These are phyloP conservation scores for Ascochyta pisi DNA, from an alignment of 2,329 filamentous ascomycete genomes.

Conservation along the genomic window DNA sequence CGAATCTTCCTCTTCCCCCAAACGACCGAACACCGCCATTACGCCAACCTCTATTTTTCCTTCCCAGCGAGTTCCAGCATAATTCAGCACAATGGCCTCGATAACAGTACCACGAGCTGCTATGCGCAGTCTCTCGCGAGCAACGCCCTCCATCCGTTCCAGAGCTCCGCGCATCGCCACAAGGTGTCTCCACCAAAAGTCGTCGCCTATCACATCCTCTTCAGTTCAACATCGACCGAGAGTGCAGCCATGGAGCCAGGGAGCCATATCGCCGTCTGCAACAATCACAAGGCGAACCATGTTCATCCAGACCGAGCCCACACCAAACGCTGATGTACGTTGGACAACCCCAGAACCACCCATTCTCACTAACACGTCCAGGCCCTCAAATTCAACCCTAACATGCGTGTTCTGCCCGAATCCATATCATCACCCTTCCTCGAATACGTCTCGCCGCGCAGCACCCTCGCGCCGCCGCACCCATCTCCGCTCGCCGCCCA, in stretches of 20 bases:
- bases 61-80: background rate
- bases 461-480: conserved; percentile 85
- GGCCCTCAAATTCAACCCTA: conserved; percentile 93
- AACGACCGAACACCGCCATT: conserved; percentile 21
- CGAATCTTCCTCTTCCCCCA: conserved; percentile 6
- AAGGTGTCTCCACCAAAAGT: conserved; percentile 46
- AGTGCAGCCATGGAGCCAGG: conserved; percentile 34
- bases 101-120: conserved; percentile 36
- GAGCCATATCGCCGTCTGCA: conserved; percentile 16
- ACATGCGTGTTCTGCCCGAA: conserved; percentile 82
- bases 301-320: conserved; percentile 97
- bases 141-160: conserved; percentile 30
- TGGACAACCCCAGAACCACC: background rate
- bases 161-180: conserved; percentile 36
- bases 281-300: conserved; percentile 68
- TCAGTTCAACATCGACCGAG: conserved; percentile 40
- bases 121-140: conserved; percentile 38
- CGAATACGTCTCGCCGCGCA: conserved; percentile 89
- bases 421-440: conserved; percentile 77
- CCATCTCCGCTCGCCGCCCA: conserved; percentile 90
- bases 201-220: conserved; percentile 43
- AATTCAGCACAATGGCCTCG: conserved; percentile 35
- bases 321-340: conserved; percentile 85
- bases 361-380: conserved; percentile 27
- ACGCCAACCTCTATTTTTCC: conserved; percentile 4